Conservation (phyloP, 2,329 filamentous ascomycete genomes). For the Beauveria sp. region DNA sequence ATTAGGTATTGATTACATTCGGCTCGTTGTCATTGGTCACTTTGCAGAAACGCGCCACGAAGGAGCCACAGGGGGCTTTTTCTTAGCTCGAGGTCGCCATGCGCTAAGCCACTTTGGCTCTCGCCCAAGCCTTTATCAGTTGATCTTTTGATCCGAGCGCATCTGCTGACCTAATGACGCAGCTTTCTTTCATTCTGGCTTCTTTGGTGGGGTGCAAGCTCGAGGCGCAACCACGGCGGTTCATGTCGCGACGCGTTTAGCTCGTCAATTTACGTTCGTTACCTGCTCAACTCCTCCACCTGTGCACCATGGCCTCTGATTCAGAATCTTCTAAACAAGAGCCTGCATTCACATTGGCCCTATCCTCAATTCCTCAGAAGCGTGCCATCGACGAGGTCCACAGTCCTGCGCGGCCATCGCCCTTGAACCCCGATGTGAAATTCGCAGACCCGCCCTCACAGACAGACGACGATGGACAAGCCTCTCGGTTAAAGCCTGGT, state of each 20-base stretch:
- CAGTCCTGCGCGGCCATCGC: conserved; percentile 62
- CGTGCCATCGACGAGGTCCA: conserved; percentile 62
- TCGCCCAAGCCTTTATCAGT: conserved; percentile 3
- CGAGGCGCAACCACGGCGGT: neutral
- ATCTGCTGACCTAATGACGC: conserved; percentile 7
- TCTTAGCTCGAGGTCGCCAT: neutral
- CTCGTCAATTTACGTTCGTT: neutral
- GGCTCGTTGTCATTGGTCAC: conserved; percentile 16
- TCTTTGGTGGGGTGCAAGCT: neutral
- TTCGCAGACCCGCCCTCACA: conserved; percentile 29
- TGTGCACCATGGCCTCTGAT: conserved; percentile 27
- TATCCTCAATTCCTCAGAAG: conserved; percentile 53
- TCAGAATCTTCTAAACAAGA: conserved; percentile 32
- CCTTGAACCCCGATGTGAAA: conserved; percentile 60
- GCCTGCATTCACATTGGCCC: conserved; percentile 29
- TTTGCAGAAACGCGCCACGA: neutral
- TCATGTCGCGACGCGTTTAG: conserved; percentile 5
- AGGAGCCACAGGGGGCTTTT: conserved; percentile 8
- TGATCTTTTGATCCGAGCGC: neutral
- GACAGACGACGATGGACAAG: conserved; percentile 37
- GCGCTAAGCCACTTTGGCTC: conserved; percentile 5
- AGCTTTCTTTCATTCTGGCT: neutral
- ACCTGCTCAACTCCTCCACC: neutral
- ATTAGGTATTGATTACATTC: conserved; percentile 21
- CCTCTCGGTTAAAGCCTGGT: conserved; percentile 29